Percentiles rank a stretch among this genome's conserved stretches.
Conservation (phyloP, 2,329 filamentous ascomycete genomes). For the Arthrobotrys conoides region DNA sequence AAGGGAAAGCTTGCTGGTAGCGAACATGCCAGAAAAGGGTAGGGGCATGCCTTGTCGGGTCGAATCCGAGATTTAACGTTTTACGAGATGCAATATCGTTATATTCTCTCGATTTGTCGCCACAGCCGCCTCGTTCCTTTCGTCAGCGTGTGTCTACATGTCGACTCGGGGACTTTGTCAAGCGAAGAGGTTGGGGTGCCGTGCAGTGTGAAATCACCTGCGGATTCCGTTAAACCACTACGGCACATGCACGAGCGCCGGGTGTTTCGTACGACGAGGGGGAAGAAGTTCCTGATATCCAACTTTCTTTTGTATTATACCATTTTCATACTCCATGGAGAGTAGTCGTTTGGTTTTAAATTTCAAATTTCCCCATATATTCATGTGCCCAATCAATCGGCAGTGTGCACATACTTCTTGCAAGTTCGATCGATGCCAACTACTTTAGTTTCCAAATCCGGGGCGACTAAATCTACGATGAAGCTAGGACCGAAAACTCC, state of each 20-base stretch:
- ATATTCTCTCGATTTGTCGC: slow-evolving; percentile 31
- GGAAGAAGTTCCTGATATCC: slow-evolving; percentile 56
- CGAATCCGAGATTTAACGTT: slow-evolving; percentile 38
- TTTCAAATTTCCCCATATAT: slow-evolving; percentile 19
- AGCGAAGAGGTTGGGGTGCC: slow-evolving; percentile 14
- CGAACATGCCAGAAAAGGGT: slow-evolving; percentile 43
- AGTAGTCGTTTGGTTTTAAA: slow-evolving; percentile 3
- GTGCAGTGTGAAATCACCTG: slow-evolving; percentile 18
- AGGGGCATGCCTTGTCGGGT: slow-evolving; percentile 52
- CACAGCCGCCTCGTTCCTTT: slow-evolving; percentile 41
- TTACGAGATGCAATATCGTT: slow-evolving; percentile 36
- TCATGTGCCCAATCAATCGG: slow-evolving; percentile 41
- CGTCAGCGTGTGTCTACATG: slow-evolving; percentile 14
- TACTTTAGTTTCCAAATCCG: slow-evolving; percentile 58
- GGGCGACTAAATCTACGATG: slow-evolving; percentile 49
- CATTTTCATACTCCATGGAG: not conserved
- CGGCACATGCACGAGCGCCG: slow-evolving; percentile 52
- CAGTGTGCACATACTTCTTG: not conserved
- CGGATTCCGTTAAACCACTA: slow-evolving; percentile 29
- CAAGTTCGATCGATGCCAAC: slow-evolving; percentile 39
- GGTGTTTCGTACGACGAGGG: slow-evolving; percentile 34
- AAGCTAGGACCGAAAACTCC: slow-evolving; percentile 27
- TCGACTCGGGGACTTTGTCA: slow-evolving; percentile 5
- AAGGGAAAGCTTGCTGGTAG: slow-evolving; percentile 39
- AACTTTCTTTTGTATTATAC: slow-evolving; percentile 7